Percentiles rank a stretch among this genome's conserved stretches.
These are phyloP conservation scores for Pythium pyrilobum DNA, from an alignment of 352 stramenopile genomes.

Conservation along the genomic window DNA sequence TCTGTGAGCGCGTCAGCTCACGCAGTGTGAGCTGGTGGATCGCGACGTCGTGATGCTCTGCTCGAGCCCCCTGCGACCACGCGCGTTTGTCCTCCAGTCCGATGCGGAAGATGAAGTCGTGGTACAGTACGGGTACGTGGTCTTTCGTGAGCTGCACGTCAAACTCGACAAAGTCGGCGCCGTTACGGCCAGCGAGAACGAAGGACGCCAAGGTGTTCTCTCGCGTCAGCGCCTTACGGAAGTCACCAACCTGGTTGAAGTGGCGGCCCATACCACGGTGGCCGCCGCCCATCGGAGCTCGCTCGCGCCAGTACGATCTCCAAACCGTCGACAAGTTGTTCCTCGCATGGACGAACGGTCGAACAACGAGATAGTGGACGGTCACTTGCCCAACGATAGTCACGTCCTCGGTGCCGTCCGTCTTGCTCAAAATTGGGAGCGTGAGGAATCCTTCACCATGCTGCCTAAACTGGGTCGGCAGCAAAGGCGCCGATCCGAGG, in stretches of 20 bases:
- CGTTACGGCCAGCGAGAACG: conserved; percentile 54
- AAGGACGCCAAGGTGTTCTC: conserved; percentile 79
- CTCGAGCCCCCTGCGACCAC: conserved; percentile 34
- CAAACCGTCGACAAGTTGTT: conserved; percentile 59
- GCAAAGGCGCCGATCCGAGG: conserved; percentile 33
- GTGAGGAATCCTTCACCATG: conserved; percentile 53
- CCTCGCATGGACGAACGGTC: conserved; percentile 40
- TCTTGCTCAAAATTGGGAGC: conserved; percentile 37
- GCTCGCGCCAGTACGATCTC: conserved; percentile 63
- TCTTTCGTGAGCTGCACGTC: conserved; percentile 83
- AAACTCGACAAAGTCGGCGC: conserved; percentile 81
- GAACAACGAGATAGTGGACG: conserved; percentile 48
- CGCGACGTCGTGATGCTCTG: conserved; percentile 56
- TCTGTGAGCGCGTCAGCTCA: conserved; percentile 50
- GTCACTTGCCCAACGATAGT: conserved; percentile 41
- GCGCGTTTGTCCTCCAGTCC: conserved; percentile 54
- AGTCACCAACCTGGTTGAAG: conserved; percentile 60
- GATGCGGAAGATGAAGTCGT: conserved; percentile 69
- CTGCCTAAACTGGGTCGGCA: conserved; percentile 42
- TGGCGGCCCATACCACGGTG: conserved; percentile 76
- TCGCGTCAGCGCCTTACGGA: conserved; percentile 51
- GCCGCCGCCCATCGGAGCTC: conserved; percentile 47
- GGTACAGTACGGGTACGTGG: conserved; percentile 66
- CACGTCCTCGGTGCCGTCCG: neutral
- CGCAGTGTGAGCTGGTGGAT: conserved; percentile 67